Percentiles rank a stretch among this genome's conserved stretches.
These are phyloP conservation scores for Penicillium malachiteum DNA, from an alignment of 495 filamentous ascomycete genomes.

Conservation along the genomic window DNA sequence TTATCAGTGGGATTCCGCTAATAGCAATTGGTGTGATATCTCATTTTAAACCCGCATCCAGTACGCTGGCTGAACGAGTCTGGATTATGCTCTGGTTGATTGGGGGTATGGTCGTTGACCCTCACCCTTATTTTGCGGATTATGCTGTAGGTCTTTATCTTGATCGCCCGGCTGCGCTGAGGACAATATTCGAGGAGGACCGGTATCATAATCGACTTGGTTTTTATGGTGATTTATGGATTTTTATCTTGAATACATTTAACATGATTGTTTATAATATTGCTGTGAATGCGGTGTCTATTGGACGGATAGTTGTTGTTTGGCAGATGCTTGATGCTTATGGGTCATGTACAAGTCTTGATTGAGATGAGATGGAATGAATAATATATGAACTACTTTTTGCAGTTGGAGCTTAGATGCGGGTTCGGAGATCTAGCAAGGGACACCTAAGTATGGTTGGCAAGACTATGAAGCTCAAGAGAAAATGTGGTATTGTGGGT, in stretches of 20 bases:
- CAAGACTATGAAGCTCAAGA: neutral
- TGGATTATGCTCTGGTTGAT: conserved; percentile 7
- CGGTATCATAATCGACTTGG: too few species aligned
- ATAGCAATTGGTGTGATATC: conserved; percentile 10
- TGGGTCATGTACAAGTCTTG: neutral
- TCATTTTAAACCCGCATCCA: conserved; percentile 3
- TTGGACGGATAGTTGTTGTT: neutral
- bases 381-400: neutral
- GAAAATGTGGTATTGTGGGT: neutral
- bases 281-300: too few species aligned
- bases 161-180: too few species aligned
- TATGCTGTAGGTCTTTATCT: neutral
- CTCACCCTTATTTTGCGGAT: neutral
- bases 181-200: too few species aligned
- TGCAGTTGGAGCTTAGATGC: neutral
- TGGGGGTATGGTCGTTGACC: neutral
- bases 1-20: neutral
- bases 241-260: too few species aligned
- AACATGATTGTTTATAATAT: too few species aligned
- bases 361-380: neutral
- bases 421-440: too few species aligned
- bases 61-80: conserved; percentile 6
- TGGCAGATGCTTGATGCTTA: neutral
- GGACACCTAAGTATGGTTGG: too few species aligned
- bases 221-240: too few species aligned